Conservation (phyloP, 2,329 filamentous ascomycete species). For the Neophaeococcomyces aloes region DNA sequence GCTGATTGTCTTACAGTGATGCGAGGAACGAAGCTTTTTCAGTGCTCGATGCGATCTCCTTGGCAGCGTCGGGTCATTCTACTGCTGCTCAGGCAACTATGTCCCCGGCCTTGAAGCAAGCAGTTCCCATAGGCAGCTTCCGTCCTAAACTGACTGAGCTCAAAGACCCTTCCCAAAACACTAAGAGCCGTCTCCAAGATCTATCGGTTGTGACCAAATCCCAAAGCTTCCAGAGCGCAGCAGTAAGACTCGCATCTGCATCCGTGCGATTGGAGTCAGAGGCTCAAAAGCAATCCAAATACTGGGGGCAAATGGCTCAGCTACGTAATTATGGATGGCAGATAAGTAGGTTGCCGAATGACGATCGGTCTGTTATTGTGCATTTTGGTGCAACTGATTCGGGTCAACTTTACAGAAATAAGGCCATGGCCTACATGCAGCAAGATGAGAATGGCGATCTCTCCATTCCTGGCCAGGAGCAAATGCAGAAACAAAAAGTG, state of each 20-base stretch:
- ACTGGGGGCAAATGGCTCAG: constrained; percentile 77
- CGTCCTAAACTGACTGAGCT: constrained; percentile 56
- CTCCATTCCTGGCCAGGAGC: constrained; percentile 43
- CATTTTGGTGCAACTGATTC: constrained; percentile 80
- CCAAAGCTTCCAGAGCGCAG: constrained; percentile 62
- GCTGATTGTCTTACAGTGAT: constrained; percentile 25
- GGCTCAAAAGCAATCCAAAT: constrained; percentile 67
- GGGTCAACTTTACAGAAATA: constrained; percentile 49
- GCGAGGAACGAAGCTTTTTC: constrained; percentile 45
- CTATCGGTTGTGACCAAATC: constrained; percentile 63
- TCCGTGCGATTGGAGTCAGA: constrained; percentile 64
- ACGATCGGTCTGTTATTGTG: constrained; percentile 67
- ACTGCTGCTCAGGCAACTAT: constrained; percentile 59
- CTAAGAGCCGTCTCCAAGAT: constrained; percentile 43
- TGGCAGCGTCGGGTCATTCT: constrained; percentile 73
- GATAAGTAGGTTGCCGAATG: constrained; percentile 63
- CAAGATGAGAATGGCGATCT: constrained; percentile 65
- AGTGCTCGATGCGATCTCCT: constrained; percentile 70
- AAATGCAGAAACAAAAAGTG: constrained; percentile 43
- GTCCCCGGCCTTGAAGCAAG: constrained; percentile 57
- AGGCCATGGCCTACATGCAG: constrained; percentile 70
- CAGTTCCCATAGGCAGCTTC: constrained; percentile 63
- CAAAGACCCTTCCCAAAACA: constrained; percentile 47
- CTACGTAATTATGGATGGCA: constrained; percentile 81
- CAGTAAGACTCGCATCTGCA: constrained; percentile 62